Base-by-base conservation (phyloP, 2,329 filamentous ascomycete species). In the Clonostachys byssicola region DNA sequence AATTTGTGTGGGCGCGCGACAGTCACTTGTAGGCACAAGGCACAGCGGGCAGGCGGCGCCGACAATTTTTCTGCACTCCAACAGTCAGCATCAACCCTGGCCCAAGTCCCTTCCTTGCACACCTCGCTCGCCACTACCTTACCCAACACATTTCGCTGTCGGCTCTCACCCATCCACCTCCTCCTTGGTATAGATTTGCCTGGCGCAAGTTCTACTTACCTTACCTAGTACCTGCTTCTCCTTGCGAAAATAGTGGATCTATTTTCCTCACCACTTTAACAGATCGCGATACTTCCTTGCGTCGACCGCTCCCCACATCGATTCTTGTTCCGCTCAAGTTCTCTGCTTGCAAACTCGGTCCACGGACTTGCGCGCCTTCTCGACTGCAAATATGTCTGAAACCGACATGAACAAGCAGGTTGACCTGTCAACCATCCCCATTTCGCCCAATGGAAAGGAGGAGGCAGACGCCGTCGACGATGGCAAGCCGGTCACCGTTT, bases 401-500 rank as follows among this genome's bases (percentile, higher is more conserved):
- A 52, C 59, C 42, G 51, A 61, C 49, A 61, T 71, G 62, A 68
- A 72, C 57, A 60, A 80, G 59, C 82, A 83, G 64, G 83, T 86
- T 65, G 83, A 86, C 56, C 73, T 86, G 51, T 83, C 80, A 50
- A 85, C 82, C 45, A 86, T 86, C 50, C 83, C 83, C 56, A 79
- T 86, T 65, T 83, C 81, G 45, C 82, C 81, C 45, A 78, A 79
- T 56, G 80, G 80, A 62, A 63, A 75, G 50, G 71, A 75, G 48
- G 73, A 75, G 51, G 63, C 70, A 50, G 67, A 74, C 47, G 67
- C 71, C 54, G 17, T 8, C 36, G 74, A 76, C 47, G 72, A 74
- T 54, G 70, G 70, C 54, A 85, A 92, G 64, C 76, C 88, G 45
- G 79, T 96, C 60, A 99, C 94, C 42, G 92, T 99, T 58, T 99